These are phyloP conservation scores for Choanephora cucurbitarum DNA, from an alignment of 371 early-diverging fungal genomes.

Conservation along the genomic window DNA sequence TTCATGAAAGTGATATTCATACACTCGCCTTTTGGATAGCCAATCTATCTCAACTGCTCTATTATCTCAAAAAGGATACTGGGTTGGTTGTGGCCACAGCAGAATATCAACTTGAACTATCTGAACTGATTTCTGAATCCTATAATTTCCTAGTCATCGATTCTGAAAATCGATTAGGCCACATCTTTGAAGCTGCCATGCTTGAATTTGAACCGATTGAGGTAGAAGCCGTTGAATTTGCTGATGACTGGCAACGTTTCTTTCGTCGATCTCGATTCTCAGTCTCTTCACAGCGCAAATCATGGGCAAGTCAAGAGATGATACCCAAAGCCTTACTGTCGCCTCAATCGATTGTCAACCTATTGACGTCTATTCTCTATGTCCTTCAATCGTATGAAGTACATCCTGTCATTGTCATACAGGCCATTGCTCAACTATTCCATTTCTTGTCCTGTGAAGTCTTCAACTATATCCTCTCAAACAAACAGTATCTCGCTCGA, in stretches of 20 bases:
- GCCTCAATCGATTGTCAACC: conserved; percentile 64
- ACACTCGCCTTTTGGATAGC: conserved; percentile 82
- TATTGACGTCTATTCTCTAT: conserved; percentile 62
- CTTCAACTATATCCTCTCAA: conserved; percentile 81
- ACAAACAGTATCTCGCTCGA: conserved; percentile 74
- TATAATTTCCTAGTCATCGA: conserved; percentile 66
- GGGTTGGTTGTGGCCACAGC: conserved; percentile 67
- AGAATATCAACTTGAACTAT: conserved; percentile 65
- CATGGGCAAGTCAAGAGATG: background rate
- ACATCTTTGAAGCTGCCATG: conserved; percentile 70
- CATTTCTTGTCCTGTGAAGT: conserved; percentile 74
- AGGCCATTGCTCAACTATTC: conserved; percentile 72
- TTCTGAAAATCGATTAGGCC: conserved; percentile 61
- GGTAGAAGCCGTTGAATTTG: conserved; percentile 70
- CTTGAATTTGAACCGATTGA: conserved; percentile 76
- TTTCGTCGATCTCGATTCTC: conserved; percentile 15
- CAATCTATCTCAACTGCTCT: conserved; percentile 76
- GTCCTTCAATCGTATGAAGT: conserved; percentile 64
- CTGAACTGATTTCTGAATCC: conserved; percentile 76
- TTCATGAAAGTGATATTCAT: conserved; percentile 36
- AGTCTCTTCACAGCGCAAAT: background rate
- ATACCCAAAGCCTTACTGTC: conserved; percentile 23
- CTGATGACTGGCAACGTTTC: conserved; percentile 58
- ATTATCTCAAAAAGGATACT: conserved; percentile 83
- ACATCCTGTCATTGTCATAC: conserved; percentile 71